phyloP scores from a whole-genome alignment of 192 early-diverging fungal species.

The Podochytrium sp. region DNA sequence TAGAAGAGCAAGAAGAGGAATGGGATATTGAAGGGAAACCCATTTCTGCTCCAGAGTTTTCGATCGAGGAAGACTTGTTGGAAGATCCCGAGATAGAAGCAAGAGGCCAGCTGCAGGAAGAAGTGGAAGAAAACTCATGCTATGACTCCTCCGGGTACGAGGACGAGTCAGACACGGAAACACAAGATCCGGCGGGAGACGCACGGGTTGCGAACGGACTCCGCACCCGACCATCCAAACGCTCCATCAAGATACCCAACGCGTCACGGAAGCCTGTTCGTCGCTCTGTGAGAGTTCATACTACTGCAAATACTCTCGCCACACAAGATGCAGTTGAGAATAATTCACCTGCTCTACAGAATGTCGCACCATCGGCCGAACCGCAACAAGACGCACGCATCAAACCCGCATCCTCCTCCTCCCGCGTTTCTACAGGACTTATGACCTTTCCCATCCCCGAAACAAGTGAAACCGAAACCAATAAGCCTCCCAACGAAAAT shows the following conservation, averaged over 20 bases:
- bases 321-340: background rate
- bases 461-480: background rate
- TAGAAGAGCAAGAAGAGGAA: background rate
- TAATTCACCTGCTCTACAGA: no score
- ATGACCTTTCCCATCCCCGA: conserved; percentile 32
- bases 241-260: no score
- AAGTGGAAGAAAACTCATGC: background rate
- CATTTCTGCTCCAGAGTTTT: no score
- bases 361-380: background rate
- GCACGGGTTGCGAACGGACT: no score
- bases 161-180: background rate
- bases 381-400: background rate
- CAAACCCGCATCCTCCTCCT: background rate
- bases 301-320: background rate
- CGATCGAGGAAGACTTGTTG: no score
- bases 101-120: background rate
- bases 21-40: no score
- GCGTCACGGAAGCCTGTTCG: background rate
- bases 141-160: conserved; percentile 4
- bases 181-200: no score
- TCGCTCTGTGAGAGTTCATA: background rate
- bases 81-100: background rate
- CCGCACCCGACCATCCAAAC: no score
- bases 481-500: no score
- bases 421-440: conserved; percentile 6